Evolutionary conservation across 306 rosid species (phyloP).

Genomic region (Corylus americana): DNA sequence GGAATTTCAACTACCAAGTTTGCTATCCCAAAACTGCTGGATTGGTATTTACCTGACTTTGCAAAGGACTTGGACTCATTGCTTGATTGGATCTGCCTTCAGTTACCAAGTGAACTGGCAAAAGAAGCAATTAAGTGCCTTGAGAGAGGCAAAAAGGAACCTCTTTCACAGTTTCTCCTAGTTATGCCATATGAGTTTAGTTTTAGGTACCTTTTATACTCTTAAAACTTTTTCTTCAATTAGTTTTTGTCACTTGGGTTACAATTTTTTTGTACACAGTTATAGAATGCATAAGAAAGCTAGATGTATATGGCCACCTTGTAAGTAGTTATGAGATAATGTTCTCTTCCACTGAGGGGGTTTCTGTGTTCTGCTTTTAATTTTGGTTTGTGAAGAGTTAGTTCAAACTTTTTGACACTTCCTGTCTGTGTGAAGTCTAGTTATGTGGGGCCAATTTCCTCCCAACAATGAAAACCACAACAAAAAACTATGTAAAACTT

Average conservation of each 20-base stretch:
- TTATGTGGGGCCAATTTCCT: background rate
- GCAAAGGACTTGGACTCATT: constrained; percentile 91
- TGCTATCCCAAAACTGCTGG: constrained; percentile 75
- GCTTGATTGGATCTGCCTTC: constrained; percentile 94
- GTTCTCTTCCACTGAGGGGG: background rate
- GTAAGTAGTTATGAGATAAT: constrained; percentile 22
- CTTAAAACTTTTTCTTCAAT: constrained; percentile 21
- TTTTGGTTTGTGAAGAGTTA: background rate
- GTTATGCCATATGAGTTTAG: constrained; percentile 82
- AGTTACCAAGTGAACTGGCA: constrained; percentile 77
- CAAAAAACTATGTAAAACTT: no score
- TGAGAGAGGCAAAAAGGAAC: constrained; percentile 54
- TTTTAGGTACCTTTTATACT: constrained; percentile 86
- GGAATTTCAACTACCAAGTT: constrained; percentile 68
- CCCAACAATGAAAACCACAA: background rate
- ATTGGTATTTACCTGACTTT: constrained; percentile 86
- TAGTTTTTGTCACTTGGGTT: constrained; percentile 26
- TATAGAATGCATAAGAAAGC: constrained; percentile 16
- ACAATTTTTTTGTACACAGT: constrained; percentile 53
- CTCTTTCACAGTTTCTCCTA: constrained; percentile 72
- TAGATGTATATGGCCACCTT: constrained; percentile 24
- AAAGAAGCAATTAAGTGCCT: constrained; percentile 82
- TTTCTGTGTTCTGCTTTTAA: background rate
- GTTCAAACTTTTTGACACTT: background rate
- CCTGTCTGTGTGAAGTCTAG: background rate